These are phyloP conservation scores for Alternaria sp. DNA, from an alignment of 2,329 filamentous ascomycete genomes.

Conservation along the genomic window DNA sequence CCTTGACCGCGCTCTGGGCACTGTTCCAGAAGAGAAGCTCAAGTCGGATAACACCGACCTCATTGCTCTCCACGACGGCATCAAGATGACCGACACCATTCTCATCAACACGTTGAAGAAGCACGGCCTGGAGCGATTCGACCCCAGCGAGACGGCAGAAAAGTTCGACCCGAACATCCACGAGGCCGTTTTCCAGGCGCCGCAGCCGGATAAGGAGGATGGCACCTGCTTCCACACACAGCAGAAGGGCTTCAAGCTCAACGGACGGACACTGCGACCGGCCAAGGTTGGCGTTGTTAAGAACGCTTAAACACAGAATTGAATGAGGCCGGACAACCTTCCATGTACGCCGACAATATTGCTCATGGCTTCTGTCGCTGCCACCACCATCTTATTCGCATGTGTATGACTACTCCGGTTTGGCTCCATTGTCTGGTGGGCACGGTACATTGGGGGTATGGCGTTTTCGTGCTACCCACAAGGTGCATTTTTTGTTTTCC, in stretches of 20 bases:
- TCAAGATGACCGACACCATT: constrained; percentile 94
- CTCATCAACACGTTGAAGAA: constrained; percentile 88
- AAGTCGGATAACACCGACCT: constrained; percentile 74
- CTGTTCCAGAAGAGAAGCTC: constrained; percentile 79
- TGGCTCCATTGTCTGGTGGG: constrained; percentile 23
- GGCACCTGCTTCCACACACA: constrained; percentile 90
- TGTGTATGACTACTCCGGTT: constrained; percentile 35
- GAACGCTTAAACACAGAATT: constrained; percentile 63
- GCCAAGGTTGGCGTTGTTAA: constrained; percentile 97
- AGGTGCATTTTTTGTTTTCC: constrained; percentile 24
- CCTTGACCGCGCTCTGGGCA: constrained; percentile 87
- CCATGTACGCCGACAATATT: not conserved
- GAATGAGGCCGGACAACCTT: not conserved
- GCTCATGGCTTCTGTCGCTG: not conserved
- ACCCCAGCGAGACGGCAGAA: constrained; percentile 74
- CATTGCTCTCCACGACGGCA: constrained; percentile 80
- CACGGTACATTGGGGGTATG: constrained; percentile 29
- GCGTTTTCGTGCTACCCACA: constrained; percentile 26
- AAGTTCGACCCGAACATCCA: constrained; percentile 97
- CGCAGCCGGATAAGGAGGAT: constrained; percentile 85
- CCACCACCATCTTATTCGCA: constrained; percentile 13
- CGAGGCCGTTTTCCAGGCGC: constrained; percentile 95
- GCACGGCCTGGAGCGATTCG: constrained; percentile 90
- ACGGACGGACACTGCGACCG: constrained; percentile 86
- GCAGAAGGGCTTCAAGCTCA: constrained; percentile 94